Evolutionary conservation across 805 yeast species (phyloP).

Genomic region (Candida sakaeoensis): DNA sequence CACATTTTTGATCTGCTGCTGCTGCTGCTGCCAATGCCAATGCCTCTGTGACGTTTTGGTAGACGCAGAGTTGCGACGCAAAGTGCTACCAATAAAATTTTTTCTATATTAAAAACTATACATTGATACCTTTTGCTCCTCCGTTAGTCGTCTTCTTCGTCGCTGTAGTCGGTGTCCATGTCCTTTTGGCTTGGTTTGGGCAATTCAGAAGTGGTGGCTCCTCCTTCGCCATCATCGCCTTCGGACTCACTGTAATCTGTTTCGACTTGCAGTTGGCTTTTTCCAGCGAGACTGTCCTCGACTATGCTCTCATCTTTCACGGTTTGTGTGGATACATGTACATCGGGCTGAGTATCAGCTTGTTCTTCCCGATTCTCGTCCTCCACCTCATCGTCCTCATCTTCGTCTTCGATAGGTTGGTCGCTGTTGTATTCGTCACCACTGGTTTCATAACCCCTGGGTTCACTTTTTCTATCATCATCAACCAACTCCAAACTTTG

Average conservation of each 20-base stretch:
- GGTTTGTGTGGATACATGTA: constrained; percentile 4
- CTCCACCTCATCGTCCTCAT: constrained; percentile 7
- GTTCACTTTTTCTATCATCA: background rate
- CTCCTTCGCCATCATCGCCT: background rate
- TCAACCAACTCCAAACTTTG: background rate
- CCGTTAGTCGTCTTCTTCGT: constrained; percentile 6
- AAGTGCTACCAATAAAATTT: constrained; percentile 1
- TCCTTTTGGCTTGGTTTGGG: constrained; percentile 7
- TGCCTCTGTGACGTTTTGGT: too few relatives aligned
- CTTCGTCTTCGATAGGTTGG: constrained; percentile 8
- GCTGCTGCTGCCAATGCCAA: background rate
- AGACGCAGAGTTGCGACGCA: background rate
- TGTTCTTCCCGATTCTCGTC: constrained; percentile 8
- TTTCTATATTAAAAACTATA: background rate
- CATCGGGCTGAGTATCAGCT: constrained; percentile 10
- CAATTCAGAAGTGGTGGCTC: background rate
- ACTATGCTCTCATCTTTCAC: constrained; percentile 7
- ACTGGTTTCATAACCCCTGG: too few relatives aligned
- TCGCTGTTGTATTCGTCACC: constrained; percentile 6
- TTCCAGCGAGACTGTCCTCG: constrained; percentile 11
- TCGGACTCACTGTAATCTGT: constrained; percentile 9
- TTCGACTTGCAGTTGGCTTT: constrained; percentile 1
- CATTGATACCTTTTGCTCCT: background rate
- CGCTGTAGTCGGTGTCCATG: constrained; percentile 12
- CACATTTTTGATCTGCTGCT: constrained; percentile 4